These are phyloP conservation scores for Tolypocladium pustulatum DNA, from an alignment of 2,329 filamentous ascomycete species.

Conservation along the genomic window DNA sequence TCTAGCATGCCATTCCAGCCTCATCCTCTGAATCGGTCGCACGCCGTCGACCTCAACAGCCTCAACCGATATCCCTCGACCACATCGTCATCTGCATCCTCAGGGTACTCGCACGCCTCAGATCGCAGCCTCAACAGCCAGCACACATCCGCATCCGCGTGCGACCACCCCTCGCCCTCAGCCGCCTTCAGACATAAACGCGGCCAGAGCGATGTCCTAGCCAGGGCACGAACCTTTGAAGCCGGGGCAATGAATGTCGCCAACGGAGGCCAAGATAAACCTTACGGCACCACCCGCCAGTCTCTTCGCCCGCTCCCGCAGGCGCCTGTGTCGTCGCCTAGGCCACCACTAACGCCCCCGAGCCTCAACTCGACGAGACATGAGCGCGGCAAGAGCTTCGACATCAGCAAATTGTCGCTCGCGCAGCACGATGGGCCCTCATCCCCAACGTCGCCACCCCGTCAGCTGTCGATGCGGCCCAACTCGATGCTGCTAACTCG, in stretches of 20 bases:
- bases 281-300: slow-evolving; percentile 63
- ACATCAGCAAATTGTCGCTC: slow-evolving; percentile 45
- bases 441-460: slow-evolving; percentile 31
- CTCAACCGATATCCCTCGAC: slow-evolving; percentile 57
- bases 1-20: slow-evolving; percentile 44
- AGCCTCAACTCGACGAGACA: slow-evolving; percentile 21
- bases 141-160: slow-evolving; percentile 65
- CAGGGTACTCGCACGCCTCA: slow-evolving; percentile 51
- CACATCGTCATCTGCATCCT: slow-evolving; percentile 61
- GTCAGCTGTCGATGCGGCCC: slow-evolving; percentile 36
- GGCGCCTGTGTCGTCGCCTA: slow-evolving; percentile 39
- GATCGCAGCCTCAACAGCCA: slow-evolving; percentile 48
- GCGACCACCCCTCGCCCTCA: slow-evolving; percentile 31
- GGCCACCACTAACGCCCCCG: slow-evolving; percentile 23
- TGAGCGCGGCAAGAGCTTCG: slow-evolving; percentile 54
- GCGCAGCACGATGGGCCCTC: slow-evolving; percentile 30
- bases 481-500: slow-evolving; percentile 51
- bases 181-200: slow-evolving; percentile 52
- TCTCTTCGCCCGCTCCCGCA: slow-evolving; percentile 68
- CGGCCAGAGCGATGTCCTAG: slow-evolving; percentile 61
- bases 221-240: slow-evolving; percentile 40
- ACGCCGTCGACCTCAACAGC: slow-evolving; percentile 34
- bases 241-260: slow-evolving; percentile 30
- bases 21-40: slow-evolving; percentile 48
- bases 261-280: slow-evolving; percentile 43